Base-by-base conservation (phyloP, 2,329 filamentous ascomycete genomes). In the Monosporascus cannonballus region DNA sequence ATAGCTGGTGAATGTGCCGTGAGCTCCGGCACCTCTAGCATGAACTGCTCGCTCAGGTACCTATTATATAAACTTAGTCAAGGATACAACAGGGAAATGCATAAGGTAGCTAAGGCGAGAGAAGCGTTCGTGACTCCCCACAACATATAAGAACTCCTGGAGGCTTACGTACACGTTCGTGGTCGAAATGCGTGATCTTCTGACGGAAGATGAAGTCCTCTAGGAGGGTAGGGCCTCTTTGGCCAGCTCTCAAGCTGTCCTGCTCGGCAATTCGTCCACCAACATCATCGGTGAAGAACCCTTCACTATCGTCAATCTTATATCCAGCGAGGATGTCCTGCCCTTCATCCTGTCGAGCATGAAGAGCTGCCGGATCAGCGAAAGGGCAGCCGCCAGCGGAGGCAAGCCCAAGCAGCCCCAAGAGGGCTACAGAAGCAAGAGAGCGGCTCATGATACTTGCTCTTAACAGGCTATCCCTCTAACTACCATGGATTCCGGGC, bases 191-290 rank as follows among this genome's bases (percentile, higher is more conserved):
- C 52, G 76, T 76, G 53, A 81, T 80, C 69, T 85, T 85, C 59
- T 84, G 79, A 27, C 81, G 75, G 67, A 84, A 82, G 55, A 82
- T 79, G 54, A 81, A 84, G 61, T 85, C 82, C 61, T 85, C 82
- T 2, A 85, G 70, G 11, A 85, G 69, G 1, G 79, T 81, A 11
- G 81, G 76, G 2, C 82, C 82, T 45, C 85, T 75, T 7, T 79
- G 75, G 2, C 87, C 87, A n/a, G 79, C 85, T 60, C 77, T 85
- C 38, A 90, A 69, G 60, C 83, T 87, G 56, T 78, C 74, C 61
- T 87, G 84, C 30, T 90, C 86, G 47, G 75, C 74, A 41, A 90
- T 84, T 0, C 85, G 85, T 0, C 81, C 84, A 11, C 86, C 87
- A 24, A 81, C 81, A 63, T 89, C 86, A 27, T 80, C 81, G 1